Base-by-base conservation (phyloP, 1,284 basidiomycete species). In the Inonotus hispidus region DNA sequence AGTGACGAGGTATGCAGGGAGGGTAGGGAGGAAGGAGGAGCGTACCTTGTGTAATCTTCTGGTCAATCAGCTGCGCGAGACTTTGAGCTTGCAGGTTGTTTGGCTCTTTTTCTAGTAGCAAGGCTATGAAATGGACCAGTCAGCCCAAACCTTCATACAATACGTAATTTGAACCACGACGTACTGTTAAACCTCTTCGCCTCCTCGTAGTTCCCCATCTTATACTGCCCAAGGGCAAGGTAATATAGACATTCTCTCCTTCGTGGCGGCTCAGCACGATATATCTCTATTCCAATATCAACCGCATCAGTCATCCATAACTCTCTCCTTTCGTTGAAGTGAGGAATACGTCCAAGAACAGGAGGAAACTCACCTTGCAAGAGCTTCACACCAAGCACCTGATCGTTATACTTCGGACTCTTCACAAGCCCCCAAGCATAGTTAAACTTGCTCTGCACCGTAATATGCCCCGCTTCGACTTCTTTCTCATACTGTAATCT, bases 391-490 rank as follows among this genome's bases (percentile, higher is more conserved):
- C 97, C 95, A 71, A 95, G 88, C 0, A 90, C 91, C 70, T 97
- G 93, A 68, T 96, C 82, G 37, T 92, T 88, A 56, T 82, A 80
- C 67, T 84, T 76, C 39, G 88, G 87, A 66, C 91, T 93, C 81
- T 97, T 97, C 60, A 97, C 92, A 35, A 97, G 80, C 3, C 95
- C 96, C 94, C 93, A 95, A 64, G 95, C 91, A 74, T 92, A 96
- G 78, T 99, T 99, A 80, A 99, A 99, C 75, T 95, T 97, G 57
- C 94, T 96, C 77, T 99, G 97, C 1, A 91, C 85, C 2, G 93
- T 94, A 61, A 97, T 84, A 73, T 98, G 94, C 43, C 87, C 85
- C 66, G 93, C 86, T 1, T 83, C 77, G 29, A 87, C 79, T 73
- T 98, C 95, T 73, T 88, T 92, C 79, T 93, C 85, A 75, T 96